Percentiles rank a stretch among this genome's conserved stretches.
These are phyloP conservation scores for Gyrodon lividus DNA, from an alignment of 768 basidiomycete species.

Conservation along the genomic window DNA sequence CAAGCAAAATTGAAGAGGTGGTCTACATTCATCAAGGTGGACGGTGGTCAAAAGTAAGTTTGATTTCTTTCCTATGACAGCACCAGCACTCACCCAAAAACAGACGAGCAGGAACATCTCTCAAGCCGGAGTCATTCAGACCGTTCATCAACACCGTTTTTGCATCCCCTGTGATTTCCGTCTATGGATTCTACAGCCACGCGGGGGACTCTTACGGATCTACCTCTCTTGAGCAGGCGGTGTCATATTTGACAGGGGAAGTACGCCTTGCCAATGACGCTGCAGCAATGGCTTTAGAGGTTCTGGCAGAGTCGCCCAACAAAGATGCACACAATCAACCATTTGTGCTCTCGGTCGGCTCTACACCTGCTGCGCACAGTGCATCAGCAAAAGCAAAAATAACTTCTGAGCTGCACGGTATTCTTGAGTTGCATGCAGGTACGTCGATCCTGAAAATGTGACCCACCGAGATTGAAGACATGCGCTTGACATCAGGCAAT, in stretches of 20 bases:
- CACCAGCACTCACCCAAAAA: constrained; percentile 13
- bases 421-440: constrained; percentile 78
- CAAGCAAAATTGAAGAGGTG: constrained; percentile 47
- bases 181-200: constrained; percentile 87
- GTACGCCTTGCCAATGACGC: constrained; percentile 68
- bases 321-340: constrained; percentile 38
- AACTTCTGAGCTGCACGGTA: constrained; percentile 50
- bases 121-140: constrained; percentile 52
- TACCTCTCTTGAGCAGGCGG: constrained; percentile 61
- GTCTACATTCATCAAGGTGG: constrained; percentile 81
- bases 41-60: constrained; percentile 72
- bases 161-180: constrained; percentile 50
- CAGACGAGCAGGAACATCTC: constrained; percentile 73
- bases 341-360: constrained; percentile 78
- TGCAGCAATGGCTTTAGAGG: constrained; percentile 52
- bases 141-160: constrained; percentile 53
- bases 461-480: not conserved
- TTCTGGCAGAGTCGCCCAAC: constrained; percentile 39
- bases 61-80: not conserved
- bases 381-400: constrained; percentile 54
- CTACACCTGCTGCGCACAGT: constrained; percentile 86
- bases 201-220: constrained; percentile 78
- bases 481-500: constrained; percentile 48
- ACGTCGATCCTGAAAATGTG: constrained; percentile 10
- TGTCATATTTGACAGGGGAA: constrained; percentile 65